Evolutionary conservation across 768 basidiomycete genomes (phyloP).

Genomic region (Naganishia kalamii): DNA sequence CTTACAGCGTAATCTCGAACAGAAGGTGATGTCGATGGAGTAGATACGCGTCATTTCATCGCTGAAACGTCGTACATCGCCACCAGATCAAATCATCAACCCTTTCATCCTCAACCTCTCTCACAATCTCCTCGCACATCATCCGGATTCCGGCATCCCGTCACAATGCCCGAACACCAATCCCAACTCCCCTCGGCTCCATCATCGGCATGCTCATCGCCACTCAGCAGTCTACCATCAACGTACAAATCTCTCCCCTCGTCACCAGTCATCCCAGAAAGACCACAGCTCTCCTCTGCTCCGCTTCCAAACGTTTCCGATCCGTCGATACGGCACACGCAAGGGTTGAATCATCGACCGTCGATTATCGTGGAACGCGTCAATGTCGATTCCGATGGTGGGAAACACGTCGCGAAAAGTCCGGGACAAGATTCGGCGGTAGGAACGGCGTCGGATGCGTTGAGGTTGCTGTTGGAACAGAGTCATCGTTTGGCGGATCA

Average conservation of each 20-base stretch:
- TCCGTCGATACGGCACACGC: too few relatives aligned
- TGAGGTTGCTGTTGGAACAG: background rate
- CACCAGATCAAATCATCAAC: background rate
- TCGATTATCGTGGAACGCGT: background rate
- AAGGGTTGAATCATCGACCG: too few relatives aligned
- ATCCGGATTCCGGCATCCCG: background rate
- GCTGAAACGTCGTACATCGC: too few relatives aligned
- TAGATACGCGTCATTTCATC: background rate
- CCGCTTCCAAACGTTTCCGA: background rate
- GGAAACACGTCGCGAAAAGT: background rate
- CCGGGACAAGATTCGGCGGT: background rate
- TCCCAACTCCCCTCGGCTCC: background rate
- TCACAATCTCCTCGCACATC: background rate
- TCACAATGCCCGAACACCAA: background rate
- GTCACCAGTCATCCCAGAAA: background rate
- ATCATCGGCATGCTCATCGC: background rate
- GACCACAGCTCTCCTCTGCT: background rate
- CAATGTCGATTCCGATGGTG: background rate
- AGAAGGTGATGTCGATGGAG: background rate
- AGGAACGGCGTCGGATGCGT: background rate
- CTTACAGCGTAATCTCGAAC: background rate
- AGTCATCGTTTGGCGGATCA: background rate
- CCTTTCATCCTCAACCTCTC: background rate
- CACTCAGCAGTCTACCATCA: constrained; percentile 4
- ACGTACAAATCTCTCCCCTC: background rate